phyloP scores from a whole-genome alignment of 805 yeast species.

The Zygosaccharomyces kombuchaensis region DNA sequence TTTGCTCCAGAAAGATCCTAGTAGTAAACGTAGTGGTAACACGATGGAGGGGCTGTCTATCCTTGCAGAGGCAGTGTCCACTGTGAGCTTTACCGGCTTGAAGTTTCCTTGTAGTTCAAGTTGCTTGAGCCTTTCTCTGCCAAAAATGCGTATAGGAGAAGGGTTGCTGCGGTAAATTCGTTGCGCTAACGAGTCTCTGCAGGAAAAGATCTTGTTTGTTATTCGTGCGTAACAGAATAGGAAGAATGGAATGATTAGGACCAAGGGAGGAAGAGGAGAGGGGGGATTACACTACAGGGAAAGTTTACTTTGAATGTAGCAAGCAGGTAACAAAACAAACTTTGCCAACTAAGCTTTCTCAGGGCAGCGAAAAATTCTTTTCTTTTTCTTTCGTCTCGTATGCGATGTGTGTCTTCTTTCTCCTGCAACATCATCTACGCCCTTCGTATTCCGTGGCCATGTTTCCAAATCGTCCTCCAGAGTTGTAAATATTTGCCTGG shows the following conservation, averaged over 20 bases:
- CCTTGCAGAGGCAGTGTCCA: not conserved
- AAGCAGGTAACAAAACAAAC: not conserved
- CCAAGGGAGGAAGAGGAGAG: not conserved
- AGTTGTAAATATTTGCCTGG: not conserved
- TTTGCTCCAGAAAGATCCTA: not conserved
- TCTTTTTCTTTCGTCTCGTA: not conserved
- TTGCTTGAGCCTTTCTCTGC: not conserved
- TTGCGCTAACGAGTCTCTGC: conserved; percentile 1
- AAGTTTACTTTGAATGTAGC: conserved; percentile 3
- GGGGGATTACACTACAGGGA: not conserved
- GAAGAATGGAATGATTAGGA: conserved; percentile 4
- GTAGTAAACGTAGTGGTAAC: not conserved
- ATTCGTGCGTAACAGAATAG: conserved; percentile 5
- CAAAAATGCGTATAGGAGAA: not conserved
- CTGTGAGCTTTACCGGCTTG: not conserved
- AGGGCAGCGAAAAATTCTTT: not conserved
- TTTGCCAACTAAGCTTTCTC: not conserved
- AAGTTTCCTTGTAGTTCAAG: conserved; percentile 2
- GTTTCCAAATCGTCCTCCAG: not conserved
- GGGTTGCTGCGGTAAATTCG: conserved; percentile 7
- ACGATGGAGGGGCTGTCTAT: not conserved
- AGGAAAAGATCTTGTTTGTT: conserved; percentile 1
- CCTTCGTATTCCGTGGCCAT: not conserved
- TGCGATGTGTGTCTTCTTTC: not conserved
- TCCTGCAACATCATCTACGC: not conserved